A percentile compares a stretch with the other conserved stretches of the same genome.
phyloP scores from a whole-genome alignment of 192 early-diverging fungal genomes.

The Coemansia sp. region DNA sequence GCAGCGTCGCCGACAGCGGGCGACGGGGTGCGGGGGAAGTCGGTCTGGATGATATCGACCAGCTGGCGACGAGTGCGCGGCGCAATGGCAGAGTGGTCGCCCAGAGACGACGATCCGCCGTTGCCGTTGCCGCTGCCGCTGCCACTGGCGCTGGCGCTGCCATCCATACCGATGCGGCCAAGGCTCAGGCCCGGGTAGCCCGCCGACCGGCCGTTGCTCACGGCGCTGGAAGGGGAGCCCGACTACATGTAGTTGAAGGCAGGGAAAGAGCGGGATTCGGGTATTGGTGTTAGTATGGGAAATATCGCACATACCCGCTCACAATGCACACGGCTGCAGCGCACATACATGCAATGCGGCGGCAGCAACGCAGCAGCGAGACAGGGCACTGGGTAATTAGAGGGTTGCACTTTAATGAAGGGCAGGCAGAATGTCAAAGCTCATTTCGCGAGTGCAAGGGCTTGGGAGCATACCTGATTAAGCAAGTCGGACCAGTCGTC shows the following conservation, averaged over 20 bases:
- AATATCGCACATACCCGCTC: too few species aligned
- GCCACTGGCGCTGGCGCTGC: background rate
- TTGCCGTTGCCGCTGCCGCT: background rate
- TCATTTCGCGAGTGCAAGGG: too few species aligned
- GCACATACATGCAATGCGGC: too few species aligned
- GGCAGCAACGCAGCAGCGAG: too few species aligned
- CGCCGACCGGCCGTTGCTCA: slow-evolving; percentile 16
- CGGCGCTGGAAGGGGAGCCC: slow-evolving; percentile 12
- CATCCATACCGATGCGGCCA: slow-evolving; percentile 17
- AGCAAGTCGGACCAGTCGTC: slow-evolving; percentile 49
- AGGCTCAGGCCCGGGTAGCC: slow-evolving; percentile 23
- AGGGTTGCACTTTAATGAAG: too few species aligned
- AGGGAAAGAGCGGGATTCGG: too few species aligned
- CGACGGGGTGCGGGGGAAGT: slow-evolving; percentile 50
- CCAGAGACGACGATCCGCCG: slow-evolving; percentile 5
- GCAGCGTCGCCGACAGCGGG: slow-evolving; percentile 34
- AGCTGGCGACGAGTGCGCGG: slow-evolving; percentile 39
- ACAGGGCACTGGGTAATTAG: too few species aligned
- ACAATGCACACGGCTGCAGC: too few species aligned
- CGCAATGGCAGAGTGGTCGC: slow-evolving; percentile 8
- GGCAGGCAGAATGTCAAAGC: too few species aligned
- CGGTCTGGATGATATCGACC: slow-evolving; percentile 46
- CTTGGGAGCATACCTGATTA: slow-evolving; percentile 31
- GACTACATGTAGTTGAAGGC: slow-evolving; percentile 23
- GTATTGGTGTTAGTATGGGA: too few species aligned